Evolutionary conservation across 768 basidiomycete species (phyloP), one percentile per base, ranked within the genome.

Genomic region (Kwoniella mangroviensis): DNA sequence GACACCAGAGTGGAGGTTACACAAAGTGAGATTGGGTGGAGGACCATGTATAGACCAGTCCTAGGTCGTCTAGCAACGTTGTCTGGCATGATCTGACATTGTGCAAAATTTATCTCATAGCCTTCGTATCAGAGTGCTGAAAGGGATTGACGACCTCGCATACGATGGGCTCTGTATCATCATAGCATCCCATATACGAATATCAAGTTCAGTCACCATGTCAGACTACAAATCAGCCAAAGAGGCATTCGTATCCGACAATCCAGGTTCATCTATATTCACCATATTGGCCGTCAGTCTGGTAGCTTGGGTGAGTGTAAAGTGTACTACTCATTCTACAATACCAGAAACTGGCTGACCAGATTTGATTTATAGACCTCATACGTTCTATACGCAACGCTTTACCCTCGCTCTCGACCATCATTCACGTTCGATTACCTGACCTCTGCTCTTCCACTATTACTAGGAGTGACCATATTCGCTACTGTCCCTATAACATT

Each of bases 401-500:
- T 63, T 22, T 41, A 56, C 10, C 19, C 24, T 13, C 54, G 58
- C 13, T 34, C 60, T 24, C 21, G 49, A 17, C 42, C 69, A 5
- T 21, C 40, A 4, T 70, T 73, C 65, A 54, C 84, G 13, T 62
- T 85, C 42, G 89, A 93, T 80, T 92, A 88, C 86, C 45, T 85
- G 9, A 81, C 91, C 11, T 87, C 95, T 13, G 87, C 90, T 7
- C 63, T 92, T 0, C 96, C 96, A 0, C 85, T 95, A n/a, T 85
- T 94, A 2, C 85, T 95, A 10, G 90, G 89, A 3, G 88, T 97
- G 84, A 96, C 96, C 0, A 64, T 90, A 34, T 90, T 89, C 75
- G 90, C 93, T 0, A 82, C 87, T 40, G 82, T 83, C 12, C 90
- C 93, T 0, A 73, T 83, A 3, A 62, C 84, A 2, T 86, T 94